A percentile compares a stretch with the other conserved stretches of the same genome.
phyloP scores from a whole-genome alignment of 192 early-diverging fungal genomes.

The Mortierella claussenii region DNA sequence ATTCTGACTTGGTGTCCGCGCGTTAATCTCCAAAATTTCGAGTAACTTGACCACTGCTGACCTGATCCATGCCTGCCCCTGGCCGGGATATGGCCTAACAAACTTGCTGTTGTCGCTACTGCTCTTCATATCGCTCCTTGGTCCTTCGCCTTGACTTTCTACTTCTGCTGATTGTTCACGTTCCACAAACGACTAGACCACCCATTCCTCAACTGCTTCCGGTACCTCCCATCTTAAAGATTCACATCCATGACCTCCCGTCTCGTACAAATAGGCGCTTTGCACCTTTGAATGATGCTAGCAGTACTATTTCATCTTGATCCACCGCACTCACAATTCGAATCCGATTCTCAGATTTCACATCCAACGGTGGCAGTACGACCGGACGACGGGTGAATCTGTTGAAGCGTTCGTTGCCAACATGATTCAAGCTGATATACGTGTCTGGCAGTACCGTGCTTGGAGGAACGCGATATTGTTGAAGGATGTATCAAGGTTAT shows the following conservation, averaged over 20 bases:
- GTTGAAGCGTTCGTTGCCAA: not conserved
- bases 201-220: not conserved
- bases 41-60: not conserved
- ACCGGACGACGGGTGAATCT: too few species aligned
- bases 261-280: not conserved
- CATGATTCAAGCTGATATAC: too few species aligned
- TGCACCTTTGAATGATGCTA: not conserved
- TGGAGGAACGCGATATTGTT: too few species aligned
- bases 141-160: too few species aligned
- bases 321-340: not conserved
- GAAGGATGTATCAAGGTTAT: too few species aligned
- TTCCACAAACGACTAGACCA: not conserved
- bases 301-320: not conserved
- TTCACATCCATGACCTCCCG: not conserved
- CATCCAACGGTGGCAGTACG: not conserved
- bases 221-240: too few species aligned
- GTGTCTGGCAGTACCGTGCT: too few species aligned
- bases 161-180: too few species aligned
- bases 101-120: not conserved
- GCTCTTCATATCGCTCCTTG: too few species aligned
- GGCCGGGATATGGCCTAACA: not conserved
- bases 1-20: not conserved
- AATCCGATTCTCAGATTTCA: not conserved
- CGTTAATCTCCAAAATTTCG: not conserved
- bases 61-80: not conserved